A percentile compares a stretch with the other conserved stretches of the same genome.
Conservation (phyloP, 441 rosid genomes). For the Brassica hybrid region DNA sequence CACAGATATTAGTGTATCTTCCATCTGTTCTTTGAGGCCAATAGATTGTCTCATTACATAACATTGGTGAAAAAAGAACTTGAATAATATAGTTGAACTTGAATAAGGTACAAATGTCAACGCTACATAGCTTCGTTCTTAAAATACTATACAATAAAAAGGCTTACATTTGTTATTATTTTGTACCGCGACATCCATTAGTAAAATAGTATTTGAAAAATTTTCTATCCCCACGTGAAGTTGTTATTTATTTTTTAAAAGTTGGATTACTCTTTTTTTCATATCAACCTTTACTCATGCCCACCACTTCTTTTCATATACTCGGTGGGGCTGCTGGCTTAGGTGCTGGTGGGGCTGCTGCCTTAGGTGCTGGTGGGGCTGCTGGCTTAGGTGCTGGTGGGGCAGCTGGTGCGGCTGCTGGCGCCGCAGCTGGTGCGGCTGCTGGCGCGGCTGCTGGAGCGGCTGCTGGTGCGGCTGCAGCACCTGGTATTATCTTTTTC, state of each 20-base stretch:
- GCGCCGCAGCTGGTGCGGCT: background rate
- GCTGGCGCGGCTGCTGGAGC: background rate
- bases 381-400: background rate
- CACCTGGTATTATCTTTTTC: slow-evolving; percentile 1
- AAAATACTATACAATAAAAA: background rate
- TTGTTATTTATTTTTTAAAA: background rate
- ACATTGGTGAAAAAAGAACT: too few species aligned
- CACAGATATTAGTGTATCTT: background rate
- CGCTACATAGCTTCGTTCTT: too few species aligned
- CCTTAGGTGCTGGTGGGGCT: background rate
- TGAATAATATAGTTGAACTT: too few species aligned
- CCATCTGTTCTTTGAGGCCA: background rate
- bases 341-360: too few species aligned
- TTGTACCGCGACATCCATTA: slow-evolving; percentile 12
- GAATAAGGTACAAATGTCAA: too few species aligned
- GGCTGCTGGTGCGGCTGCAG: background rate
- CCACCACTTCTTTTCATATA: background rate
- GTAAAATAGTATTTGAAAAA: background rate
- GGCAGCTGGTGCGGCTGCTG: background rate
- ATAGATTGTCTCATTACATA: background rate
- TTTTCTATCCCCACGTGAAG: background rate
- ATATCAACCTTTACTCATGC: too few species aligned
- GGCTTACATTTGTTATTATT: background rate
- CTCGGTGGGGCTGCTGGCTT: background rate
- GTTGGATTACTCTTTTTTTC: too few species aligned